Evolutionary conservation across 345 rosid genomes (phyloP).

Genomic region (Camelina laxa): DNA sequence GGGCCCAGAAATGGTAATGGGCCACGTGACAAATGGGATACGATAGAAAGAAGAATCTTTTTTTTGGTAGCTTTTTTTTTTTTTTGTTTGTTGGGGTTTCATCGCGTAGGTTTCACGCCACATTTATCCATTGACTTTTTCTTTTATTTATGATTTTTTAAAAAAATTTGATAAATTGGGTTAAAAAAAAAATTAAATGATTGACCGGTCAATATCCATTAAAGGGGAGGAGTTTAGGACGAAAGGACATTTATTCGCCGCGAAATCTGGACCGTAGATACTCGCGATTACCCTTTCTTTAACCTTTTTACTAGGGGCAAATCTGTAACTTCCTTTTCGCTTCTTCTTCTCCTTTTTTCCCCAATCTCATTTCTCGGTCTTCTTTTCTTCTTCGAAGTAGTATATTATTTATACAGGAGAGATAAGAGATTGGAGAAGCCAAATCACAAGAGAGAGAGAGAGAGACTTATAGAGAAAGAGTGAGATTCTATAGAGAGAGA

Average conservation of each 20-base stretch:
- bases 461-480: not conserved
- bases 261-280: conserved; percentile 43
- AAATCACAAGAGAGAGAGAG: not conserved
- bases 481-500: conserved; percentile 2
- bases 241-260: conserved; percentile 45
- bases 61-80: conserved; percentile 20
- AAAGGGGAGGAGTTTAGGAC: conserved; percentile 33
- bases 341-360: not conserved
- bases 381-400: conserved; percentile 15
- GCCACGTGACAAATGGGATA: conserved; percentile 42
- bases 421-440: conserved; percentile 25
- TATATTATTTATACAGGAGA: conserved; percentile 27
- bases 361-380: conserved; percentile 18
- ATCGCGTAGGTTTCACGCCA: conserved; percentile 51
- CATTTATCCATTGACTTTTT: conserved; percentile 42
- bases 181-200: not conserved
- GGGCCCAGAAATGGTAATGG: conserved; percentile 34
- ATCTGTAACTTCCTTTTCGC: conserved; percentile 1
- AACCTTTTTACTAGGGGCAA: conserved; percentile 15
- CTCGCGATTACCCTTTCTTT: conserved; percentile 29
- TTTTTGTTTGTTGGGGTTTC: not conserved
- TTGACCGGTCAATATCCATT: conserved; percentile 35
- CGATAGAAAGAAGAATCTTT: conserved; percentile 34
- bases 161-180: not conserved
- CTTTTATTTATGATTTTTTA: not conserved